Evolutionary conservation across 257 asterid genomes (phyloP).

Genomic region (Lycium ferocissimum): DNA sequence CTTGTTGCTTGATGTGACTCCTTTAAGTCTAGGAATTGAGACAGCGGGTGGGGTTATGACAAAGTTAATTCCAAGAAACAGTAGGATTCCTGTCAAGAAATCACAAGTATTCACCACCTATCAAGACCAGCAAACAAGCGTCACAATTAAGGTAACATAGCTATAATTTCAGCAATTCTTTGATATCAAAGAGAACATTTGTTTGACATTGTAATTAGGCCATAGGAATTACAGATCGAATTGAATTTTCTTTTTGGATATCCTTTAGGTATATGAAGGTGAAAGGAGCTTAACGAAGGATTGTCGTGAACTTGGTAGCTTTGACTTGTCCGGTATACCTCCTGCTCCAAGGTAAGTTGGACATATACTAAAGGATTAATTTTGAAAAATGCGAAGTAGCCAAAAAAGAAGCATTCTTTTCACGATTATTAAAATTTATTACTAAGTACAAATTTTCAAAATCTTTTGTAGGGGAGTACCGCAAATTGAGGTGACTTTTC

Average conservation of each 20-base stretch:
- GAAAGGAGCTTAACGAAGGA: constrained; percentile 42
- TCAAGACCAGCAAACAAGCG: constrained; percentile 39
- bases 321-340: constrained; percentile 40
- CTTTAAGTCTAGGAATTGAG: constrained; percentile 41
- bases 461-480: constrained; percentile 30
- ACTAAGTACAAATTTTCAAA: neutral
- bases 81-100: constrained; percentile 37
- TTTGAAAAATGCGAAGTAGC: neutral
- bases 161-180: neutral
- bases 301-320: constrained; percentile 39
- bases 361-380: neutral
- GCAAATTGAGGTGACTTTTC: constrained; percentile 41
- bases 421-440: neutral
- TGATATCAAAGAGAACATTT: neutral
- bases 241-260: neutral
- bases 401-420: neutral
- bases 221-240: neutral
- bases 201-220: neutral
- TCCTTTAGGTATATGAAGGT: constrained; percentile 37
- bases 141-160: constrained; percentile 36
- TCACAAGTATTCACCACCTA: constrained; percentile 43
- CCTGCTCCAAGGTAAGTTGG: constrained; percentile 39
- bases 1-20: constrained; percentile 37
- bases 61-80: constrained; percentile 41
- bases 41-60: constrained; percentile 46